Base-by-base conservation (phyloP, 1,284 basidiomycete species). In the Ustilago loliicola region DNA sequence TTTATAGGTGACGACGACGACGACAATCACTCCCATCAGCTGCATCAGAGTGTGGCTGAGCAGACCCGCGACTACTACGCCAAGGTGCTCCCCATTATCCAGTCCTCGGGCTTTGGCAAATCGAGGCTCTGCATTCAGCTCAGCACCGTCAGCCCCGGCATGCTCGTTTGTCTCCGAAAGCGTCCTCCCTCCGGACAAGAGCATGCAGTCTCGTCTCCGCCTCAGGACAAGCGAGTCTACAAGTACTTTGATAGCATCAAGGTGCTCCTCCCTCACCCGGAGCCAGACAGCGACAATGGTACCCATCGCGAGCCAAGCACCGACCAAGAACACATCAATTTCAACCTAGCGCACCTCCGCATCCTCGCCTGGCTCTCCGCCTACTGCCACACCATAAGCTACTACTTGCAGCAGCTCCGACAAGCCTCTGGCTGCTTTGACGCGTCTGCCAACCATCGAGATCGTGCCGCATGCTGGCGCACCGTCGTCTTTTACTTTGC, bases 41-140 rank as follows among this genome's bases (percentile, higher is more conserved):
- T n/a, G n/a, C n/a, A n/a, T n/a, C n/a, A n/a, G n/a, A n/a, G n/a
- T n/a, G n/a, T n/a, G n/a, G n/a, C n/a, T n/a, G n/a, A n/a, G n/a
- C n/a, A n/a, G n/a, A n/a, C n/a, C n/a, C n/a, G n/a, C n/a, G n/a
- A n/a, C n/a, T n/a, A n/a, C n/a, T n/a, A n/a, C n/a, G n/a, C n/a
- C n/a, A n/a, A n/a, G n/a, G n/a, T n/a, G n/a, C n/a, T n/a, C n/a
- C n/a, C n/a, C n/a, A n/a, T n/a, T n/a, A n/a, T n/a, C 13, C 51
- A 52, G 29, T 52, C 51, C 9, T 52, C 51, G 8, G 51, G 51
- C 29, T 52, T 52, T 52, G 51, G 51, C 51, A 52, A 52, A 21
- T 15, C 51, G 6, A 30, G 51, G 15, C n/a, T 32, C 15, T 52
- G 51, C n/a, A 27, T 52, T 17, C 15, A 52, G 29, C 51, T 52